Evolutionary conservation across 306 rosid species (phyloP), one percentile per base, ranked within the genome.

Genomic region (Trifolium dubium): DNA sequence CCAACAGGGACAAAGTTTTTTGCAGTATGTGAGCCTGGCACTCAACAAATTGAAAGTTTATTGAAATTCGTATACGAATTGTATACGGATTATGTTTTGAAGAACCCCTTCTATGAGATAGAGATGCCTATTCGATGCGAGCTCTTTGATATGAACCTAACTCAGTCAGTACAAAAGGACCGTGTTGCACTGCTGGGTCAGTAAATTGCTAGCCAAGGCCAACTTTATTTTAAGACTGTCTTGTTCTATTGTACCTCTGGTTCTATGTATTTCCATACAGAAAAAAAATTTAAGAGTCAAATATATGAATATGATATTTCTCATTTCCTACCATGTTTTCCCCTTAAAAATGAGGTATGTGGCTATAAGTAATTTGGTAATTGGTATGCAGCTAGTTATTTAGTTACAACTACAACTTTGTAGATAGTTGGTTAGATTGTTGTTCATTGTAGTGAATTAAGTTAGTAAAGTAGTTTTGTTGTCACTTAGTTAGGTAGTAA

Each of bases 51-150:
- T 96, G 98, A 91, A 67, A 82, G 65, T 80, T 86, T 91, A 67
- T 82, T 94, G 86, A 94, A 89, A 74, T 70, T 75, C 72, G 80
- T 94, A 50, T 91, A 94, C 44, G 96, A 87, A 70, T 17, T 94
- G 77, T 89, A 91, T 85, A 85, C 97, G 4, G 96, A 94, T 82
- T 94, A 80, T 72, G 97, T 91, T 64, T 64, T 94, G 89, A 94
- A 94, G 93, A 94, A 91, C 51, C 98, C 97, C 8, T 91, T 94
- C 84, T 94, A 94, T 79, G 97, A 94, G 84, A 88, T 94, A 94
- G 98, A 94, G 90, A 94, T 94, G 98, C 97, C 98, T 14, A 88
- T 89, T 59, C 86, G 97, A 9, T 94, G 97, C 54, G 98, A 94
- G 83, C 97, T 91, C 72, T 94, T 91, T 19, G 98, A 94, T 40